Evolutionary conservation across 2,329 filamentous ascomycete genomes (phyloP), one percentile per base, ranked within the genome.

Genomic region (Scorias spongiosa): DNA sequence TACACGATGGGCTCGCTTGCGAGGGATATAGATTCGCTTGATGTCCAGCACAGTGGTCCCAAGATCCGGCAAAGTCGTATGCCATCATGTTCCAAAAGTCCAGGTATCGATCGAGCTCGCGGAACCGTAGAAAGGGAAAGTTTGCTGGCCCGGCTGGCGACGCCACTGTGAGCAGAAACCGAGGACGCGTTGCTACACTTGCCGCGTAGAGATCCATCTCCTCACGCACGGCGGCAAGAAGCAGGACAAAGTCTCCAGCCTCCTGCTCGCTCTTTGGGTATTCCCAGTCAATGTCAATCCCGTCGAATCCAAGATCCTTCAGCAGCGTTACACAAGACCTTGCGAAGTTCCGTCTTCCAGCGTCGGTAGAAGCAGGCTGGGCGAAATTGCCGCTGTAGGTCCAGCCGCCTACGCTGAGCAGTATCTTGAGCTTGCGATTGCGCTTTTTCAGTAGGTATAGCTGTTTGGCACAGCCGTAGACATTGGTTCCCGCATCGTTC

Each of bases 351-450:
- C 66, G 64, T 10, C 84, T 74, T 7, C 80, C 76, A 5, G 68
- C 65, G 1, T 71, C 67, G 0, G 79, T 80, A 14, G 75, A 76
- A 0, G 76, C 76, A 0, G 86, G 82, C 26, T 65, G 66, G 1
- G 76, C 68, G 63, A 95, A 93, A 66, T 93, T 91, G 61, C 75
- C 63, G 2, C 80, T 84, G 59, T 82, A 85, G 0, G 77, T 83
- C 78, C 80, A 91, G 12, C 86, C 86, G 36, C 86, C 86, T 47
- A 93, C 84, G 43, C 81, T 87, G 4, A 95, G 74, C 10, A 95
- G 71, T 2, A 81, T 71, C 63, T 93, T 93, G 45, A 93, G 63
- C 42, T 83, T 76, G 15, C 84, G 76, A 59, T 93, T 76, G 51
- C 71, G 65, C 63, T 86, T 80, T 68, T 93, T 93, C 42, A 83